Evolutionary conservation across 2,329 filamentous ascomycete species (phyloP).

Genomic region (Leptographium lundbergii): DNA sequence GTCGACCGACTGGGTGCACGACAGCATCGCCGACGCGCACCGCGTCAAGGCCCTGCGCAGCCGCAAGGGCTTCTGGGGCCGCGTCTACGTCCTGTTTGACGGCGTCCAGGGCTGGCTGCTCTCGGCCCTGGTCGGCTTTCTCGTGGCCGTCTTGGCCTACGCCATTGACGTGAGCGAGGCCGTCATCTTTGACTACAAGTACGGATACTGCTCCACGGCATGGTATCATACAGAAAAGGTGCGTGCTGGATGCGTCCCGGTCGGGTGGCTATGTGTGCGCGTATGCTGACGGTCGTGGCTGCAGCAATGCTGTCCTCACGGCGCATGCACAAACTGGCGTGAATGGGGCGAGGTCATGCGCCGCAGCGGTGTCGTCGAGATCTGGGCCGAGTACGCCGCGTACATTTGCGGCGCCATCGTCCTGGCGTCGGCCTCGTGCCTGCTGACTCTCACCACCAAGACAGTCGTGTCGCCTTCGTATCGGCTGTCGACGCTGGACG

Average conservation of each 20-base stretch:
- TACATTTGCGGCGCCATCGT: slow-evolving; percentile 62
- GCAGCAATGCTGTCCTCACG: slow-evolving; percentile 44
- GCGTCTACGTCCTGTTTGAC: slow-evolving; percentile 64
- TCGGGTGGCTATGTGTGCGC: slow-evolving; percentile 18
- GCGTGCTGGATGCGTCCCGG: not conserved
- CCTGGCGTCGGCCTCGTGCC: slow-evolving; percentile 60
- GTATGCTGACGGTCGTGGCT: not conserved
- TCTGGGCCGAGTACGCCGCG: slow-evolving; percentile 64
- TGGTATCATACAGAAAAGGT: slow-evolving; percentile 64
- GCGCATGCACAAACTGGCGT: slow-evolving; percentile 42
- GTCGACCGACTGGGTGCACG: slow-evolving; percentile 95
- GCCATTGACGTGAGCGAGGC: slow-evolving; percentile 78
- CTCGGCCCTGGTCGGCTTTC: slow-evolving; percentile 75
- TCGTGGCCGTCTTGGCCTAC: slow-evolving; percentile 80
- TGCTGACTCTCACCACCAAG: slow-evolving; percentile 79
- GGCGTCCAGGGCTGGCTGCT: slow-evolving; percentile 89
- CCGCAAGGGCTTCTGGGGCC: slow-evolving; percentile 75
- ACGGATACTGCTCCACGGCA: slow-evolving; percentile 62
- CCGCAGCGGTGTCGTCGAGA: slow-evolving; percentile 29
- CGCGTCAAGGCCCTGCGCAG: slow-evolving; percentile 72
- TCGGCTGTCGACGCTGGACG: slow-evolving; percentile 77
- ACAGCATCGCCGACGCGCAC: slow-evolving; percentile 88
- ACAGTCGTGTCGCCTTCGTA: slow-evolving; percentile 85
- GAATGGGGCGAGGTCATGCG: slow-evolving; percentile 40
- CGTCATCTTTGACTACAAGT: slow-evolving; percentile 79